Evolutionary conservation across 108 stramenopile species (phyloP).

Genomic region (Cyclotella atomus): DNA sequence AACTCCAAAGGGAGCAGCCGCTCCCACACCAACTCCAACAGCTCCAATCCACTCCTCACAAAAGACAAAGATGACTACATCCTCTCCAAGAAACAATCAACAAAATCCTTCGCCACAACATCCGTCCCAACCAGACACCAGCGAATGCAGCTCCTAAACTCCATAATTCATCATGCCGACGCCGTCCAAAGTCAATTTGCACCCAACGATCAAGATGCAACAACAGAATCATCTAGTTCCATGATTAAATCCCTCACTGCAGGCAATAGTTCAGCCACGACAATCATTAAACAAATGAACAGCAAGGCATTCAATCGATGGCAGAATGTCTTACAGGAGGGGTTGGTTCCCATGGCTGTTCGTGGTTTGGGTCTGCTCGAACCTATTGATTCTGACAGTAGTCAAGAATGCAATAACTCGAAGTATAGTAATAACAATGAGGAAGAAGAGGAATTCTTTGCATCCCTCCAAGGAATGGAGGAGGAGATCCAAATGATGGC

Average conservation of each 20-base stretch:
- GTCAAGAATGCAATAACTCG: neutral
- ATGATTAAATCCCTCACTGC: neutral
- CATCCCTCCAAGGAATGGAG: constrained; percentile 42
- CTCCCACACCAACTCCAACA: neutral
- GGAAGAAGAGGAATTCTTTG: constrained; percentile 48
- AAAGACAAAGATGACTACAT: neutral
- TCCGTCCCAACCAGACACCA: constrained; percentile 39
- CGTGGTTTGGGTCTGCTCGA: constrained; percentile 38
- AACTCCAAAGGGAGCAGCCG: constrained; percentile 7
- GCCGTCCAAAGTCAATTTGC: constrained; percentile 44
- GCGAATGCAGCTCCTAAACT: constrained; percentile 45
- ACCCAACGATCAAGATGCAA: neutral
- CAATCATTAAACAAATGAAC: constrained; percentile 16
- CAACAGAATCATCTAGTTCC: constrained; percentile 9
- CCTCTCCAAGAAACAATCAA: neutral
- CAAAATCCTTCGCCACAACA: neutral
- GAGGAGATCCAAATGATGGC: constrained; percentile 56
- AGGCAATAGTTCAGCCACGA: neutral
- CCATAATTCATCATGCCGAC: constrained; percentile 49
- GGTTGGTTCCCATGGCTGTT: constrained; percentile 38
- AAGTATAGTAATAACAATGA: too few species aligned
- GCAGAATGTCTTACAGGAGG: constrained; percentile 48
- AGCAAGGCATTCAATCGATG: constrained; percentile 40
- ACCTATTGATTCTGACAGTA: neutral
- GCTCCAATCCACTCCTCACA: neutral